These are phyloP conservation scores for Asterochloris erici DNA, from an alignment of 139 green algal genomes.

Conservation along the genomic window DNA sequence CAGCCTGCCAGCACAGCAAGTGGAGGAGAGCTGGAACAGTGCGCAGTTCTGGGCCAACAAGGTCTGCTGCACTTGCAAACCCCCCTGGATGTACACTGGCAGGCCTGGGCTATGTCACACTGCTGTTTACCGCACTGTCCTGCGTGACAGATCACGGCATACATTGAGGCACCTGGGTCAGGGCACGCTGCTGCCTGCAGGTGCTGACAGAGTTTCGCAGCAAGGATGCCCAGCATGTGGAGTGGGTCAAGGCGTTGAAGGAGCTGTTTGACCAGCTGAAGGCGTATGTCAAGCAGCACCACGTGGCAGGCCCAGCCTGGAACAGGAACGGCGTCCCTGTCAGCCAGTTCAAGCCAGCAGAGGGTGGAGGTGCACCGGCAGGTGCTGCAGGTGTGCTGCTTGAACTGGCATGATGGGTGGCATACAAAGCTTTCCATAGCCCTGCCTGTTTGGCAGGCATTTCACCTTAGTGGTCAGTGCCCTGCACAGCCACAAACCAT, in stretches of 20 bases:
- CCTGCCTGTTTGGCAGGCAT: no score
- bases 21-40: conserved; percentile 71
- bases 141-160: no score
- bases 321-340: conserved; percentile 40
- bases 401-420: background rate
- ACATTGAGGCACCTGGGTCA: no score
- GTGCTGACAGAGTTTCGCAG: conserved; percentile 66
- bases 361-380: background rate
- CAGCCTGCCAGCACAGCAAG: conserved; percentile 61
- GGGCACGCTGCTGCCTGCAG: conserved; percentile 1
- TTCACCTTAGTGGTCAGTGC: no score
- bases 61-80: conserved; percentile 7
- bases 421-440: background rate
- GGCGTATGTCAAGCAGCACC: conserved; percentile 56
- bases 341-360: conserved; percentile 32
- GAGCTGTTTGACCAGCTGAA: conserved; percentile 45
- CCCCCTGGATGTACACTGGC: no score
- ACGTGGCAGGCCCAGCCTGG: conserved; percentile 63
- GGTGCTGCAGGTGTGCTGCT: background rate
- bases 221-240: conserved; percentile 50
- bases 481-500: no score
- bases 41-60: conserved; percentile 95
- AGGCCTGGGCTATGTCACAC: no score
- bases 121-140: no score
- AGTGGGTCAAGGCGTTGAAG: conserved; percentile 81